Evolutionary conservation across 306 rosid genomes (phyloP), one percentile per base, ranked within the genome.

Genomic region (Sechiopsis laciniata): DNA sequence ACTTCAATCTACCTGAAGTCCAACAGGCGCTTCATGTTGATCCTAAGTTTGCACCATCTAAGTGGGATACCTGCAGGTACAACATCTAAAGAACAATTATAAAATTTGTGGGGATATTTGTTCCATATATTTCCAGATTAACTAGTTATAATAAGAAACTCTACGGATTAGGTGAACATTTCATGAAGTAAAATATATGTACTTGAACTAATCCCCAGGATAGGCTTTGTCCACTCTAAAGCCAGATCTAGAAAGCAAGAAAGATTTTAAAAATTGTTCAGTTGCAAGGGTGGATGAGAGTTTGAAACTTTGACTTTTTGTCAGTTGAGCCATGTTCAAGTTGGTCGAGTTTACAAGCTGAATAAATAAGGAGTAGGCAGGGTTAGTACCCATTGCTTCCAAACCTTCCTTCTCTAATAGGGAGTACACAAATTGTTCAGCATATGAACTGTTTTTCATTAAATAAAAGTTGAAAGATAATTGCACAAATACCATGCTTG

Each of bases 31-130:
- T 92, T 79, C 93, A 90, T 71, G 91, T 90, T 54, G 87, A 92
- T 82, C 83, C 76, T 21, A 17, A 37, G 72, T 79, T 78, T 60
- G 83, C 85, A 19, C 96, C 98, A 64, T 71, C 82, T 54, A 76
- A 62, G 82, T 93, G 97, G 98, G 81, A 67, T 48, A 80, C 97
- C 69, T 93, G 97, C 94, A 90, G 94, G 98, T 93, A 86, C 56
- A 29, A 72, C 54, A 26, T 77, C 24, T 46, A 55, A 35, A 35
- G 22, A 71, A 19, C 40, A 73, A 40, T 7, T 37, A 32, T 75
- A 56, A 69, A 59, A 53, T 51, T 48, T 83, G 19, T 73, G 26
- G 54, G 65, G 50, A 7, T 21, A 73, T 0, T 59, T 32, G 8
- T 51, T 22, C 14, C 21, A 21, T 4, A 22, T 57, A 35, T 76